Evolutionary conservation across 1,284 basidiomycete genomes (phyloP), one percentile per base, ranked within the genome.

Genomic region (Ustilago lituana): DNA sequence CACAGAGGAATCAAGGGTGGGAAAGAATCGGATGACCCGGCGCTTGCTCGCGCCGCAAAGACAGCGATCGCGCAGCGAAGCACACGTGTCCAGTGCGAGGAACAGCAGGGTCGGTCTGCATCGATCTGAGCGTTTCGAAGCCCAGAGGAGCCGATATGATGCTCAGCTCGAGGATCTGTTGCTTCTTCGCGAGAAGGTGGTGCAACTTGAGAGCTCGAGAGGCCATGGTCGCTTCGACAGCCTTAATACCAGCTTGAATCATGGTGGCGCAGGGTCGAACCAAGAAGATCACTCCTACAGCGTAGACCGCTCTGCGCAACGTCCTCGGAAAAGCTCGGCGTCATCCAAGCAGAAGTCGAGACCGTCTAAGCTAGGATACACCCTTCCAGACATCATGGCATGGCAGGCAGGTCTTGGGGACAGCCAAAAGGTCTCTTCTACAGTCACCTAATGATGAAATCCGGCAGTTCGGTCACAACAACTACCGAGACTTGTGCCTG

Each of bases 321-420:
- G 51, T 17, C 20, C 55, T 33, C 40, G 40, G n/a, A 44, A 40
- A 8, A 45, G 47, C 29, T 44, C 41, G 19, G 37, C 20, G 5
- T 52, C 53, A 9, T 49, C 40, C 6, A 48, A 43, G 36, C 43
- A 23, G 26, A 51, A 41, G 22, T 43, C 49, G 20, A 48, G 55
- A 17, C 24, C 55, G 11, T 38, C 38, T 9, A 61, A 61, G 36
- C 50, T 50, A 4, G 64, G 64, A 1, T 67, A 57, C 29, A 57
- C 53, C 9, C n/a, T 45, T 37, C 58, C 58, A 8, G 64, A 67
- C n/a, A 67, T 67, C 31, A 22, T 57, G 22, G 58, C 64, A 14
- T 67, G 64, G 64, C 58, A 67, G 23, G 53, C 48, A 4, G 63
- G 63, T 4, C 48, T 66, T 10, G 44, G 40, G 11, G n/a, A 29